These are phyloP conservation scores for Tolypocladium paradoxum DNA, from an alignment of 2,329 filamentous ascomycete species.

Conservation along the genomic window DNA sequence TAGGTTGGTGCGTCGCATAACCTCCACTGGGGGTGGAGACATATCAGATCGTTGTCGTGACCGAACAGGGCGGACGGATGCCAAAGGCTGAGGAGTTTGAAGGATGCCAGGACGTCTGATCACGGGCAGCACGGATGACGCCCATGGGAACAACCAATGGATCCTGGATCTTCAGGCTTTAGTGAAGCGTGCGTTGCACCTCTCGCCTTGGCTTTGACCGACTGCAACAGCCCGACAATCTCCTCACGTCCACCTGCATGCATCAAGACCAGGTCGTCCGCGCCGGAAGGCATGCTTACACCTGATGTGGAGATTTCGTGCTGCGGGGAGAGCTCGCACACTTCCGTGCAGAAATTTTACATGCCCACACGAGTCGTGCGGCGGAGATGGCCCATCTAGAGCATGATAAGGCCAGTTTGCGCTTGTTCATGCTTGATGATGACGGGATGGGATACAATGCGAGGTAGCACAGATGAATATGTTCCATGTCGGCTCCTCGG, in stretches of 20 bases:
- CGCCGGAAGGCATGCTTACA: background rate
- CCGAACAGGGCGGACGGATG: constrained; percentile 34
- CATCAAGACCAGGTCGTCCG: constrained; percentile 35
- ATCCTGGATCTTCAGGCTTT: constrained; percentile 57
- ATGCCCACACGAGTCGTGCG: constrained; percentile 50
- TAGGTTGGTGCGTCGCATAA: constrained; percentile 39
- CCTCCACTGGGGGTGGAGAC: constrained; percentile 45
- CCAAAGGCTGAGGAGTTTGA: constrained; percentile 41
- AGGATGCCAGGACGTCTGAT: constrained; percentile 63
- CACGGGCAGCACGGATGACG: constrained; percentile 58
- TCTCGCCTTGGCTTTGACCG: too few species aligned
- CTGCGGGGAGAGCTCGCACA: constrained; percentile 55
- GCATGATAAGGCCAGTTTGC: constrained; percentile 62
- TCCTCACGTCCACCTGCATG: constrained; percentile 56
- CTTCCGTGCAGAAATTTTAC: constrained; percentile 66
- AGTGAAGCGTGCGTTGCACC: constrained; percentile 25
- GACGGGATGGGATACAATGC: constrained; percentile 19
- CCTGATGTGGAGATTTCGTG: constrained; percentile 32
- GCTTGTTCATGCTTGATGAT: constrained; percentile 39
- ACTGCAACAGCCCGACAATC: constrained; percentile 29
- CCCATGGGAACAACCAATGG: constrained; percentile 63
- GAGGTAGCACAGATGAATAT: background rate
- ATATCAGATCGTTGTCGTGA: constrained; percentile 42
- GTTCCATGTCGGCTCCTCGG: too few species aligned
- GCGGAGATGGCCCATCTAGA: constrained; percentile 48